Conservation (phyloP, 495 filamentous ascomycete species). For the Penicillium mononematosum region DNA sequence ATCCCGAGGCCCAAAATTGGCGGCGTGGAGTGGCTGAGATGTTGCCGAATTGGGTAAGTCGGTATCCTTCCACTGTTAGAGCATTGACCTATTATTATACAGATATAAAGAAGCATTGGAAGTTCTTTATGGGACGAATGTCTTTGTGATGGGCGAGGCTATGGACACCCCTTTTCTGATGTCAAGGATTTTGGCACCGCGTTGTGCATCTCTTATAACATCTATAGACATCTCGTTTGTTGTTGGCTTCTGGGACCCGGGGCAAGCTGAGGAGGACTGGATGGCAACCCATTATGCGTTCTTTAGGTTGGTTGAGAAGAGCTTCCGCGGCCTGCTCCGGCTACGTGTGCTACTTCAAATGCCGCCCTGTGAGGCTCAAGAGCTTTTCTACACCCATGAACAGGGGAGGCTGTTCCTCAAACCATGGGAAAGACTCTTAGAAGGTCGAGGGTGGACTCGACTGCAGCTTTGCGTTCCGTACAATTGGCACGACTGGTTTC, state of each 20-base stretch:
- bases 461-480: slow-evolving; percentile 9
- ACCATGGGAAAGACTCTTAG: slow-evolving; percentile 3
- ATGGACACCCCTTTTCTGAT: slow-evolving; percentile 15
- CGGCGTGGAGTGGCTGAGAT: slow-evolving; percentile 19
- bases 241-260: not conserved
- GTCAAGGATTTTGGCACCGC: slow-evolving; percentile 11
- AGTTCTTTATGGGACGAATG: slow-evolving; percentile 20
- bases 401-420: not conserved
- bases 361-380: not conserved
- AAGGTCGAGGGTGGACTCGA: slow-evolving; percentile 8
- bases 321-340: slow-evolving; percentile 6
- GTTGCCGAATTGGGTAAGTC: slow-evolving; percentile 20
- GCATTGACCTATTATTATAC: not conserved
- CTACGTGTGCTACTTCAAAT: slow-evolving; percentile 12
- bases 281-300: slow-evolving; percentile 8
- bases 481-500: slow-evolving; percentile 10
- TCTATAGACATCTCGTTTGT: slow-evolving; percentile 15
- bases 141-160: slow-evolving; percentile 7
- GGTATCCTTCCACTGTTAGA: not conserved
- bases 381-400: not conserved
- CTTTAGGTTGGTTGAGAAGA: slow-evolving; percentile 8
- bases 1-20: slow-evolving; percentile 8
- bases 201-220: slow-evolving; percentile 10
- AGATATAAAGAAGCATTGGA: slow-evolving; percentile 21
- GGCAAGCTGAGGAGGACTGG: slow-evolving; percentile 1